phyloP scores from a whole-genome alignment of 1,139 yeast genomes.

The Arxiozyma slooffiae region DNA sequence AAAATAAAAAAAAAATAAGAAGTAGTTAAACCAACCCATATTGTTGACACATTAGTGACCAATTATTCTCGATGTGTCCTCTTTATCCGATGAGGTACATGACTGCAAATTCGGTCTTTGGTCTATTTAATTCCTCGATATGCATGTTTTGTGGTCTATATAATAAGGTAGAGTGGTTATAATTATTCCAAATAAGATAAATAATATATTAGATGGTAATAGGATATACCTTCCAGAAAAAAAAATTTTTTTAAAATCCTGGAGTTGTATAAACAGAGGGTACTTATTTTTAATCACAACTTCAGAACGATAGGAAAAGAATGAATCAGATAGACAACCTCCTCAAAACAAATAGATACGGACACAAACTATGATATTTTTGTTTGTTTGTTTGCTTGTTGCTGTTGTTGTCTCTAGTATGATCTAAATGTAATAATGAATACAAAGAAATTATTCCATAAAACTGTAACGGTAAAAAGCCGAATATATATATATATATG shows the following conservation, averaged over 20 bases:
- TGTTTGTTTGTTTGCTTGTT: too few species aligned
- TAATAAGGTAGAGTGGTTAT: constrained; percentile 17
- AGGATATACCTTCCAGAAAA: too few species aligned
- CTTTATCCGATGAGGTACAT: constrained; percentile 23
- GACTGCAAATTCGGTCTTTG: constrained; percentile 18
- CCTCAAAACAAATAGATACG: too few species aligned
- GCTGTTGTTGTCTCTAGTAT: too few species aligned
- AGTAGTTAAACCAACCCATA: constrained; percentile 27
- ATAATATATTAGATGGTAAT: constrained; percentile 16
- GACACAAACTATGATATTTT: too few species aligned
- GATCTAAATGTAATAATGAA: too few species aligned
- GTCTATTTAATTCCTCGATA: constrained; percentile 20
- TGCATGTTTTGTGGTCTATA: constrained; percentile 16
- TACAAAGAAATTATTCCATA: too few species aligned
- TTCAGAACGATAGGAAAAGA: too few species aligned
- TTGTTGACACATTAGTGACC: constrained; percentile 20
- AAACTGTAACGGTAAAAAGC: too few species aligned
- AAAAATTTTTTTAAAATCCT: constrained; percentile 21
- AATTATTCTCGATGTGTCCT: constrained; percentile 16
- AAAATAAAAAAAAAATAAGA: constrained; percentile 24
- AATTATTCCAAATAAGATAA: constrained; percentile 16
- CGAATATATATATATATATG: too few species aligned
- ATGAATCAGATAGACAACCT: too few species aligned
- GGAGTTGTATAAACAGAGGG: constrained; percentile 13
- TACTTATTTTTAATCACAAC: too few species aligned